Evolutionary conservation across 2,329 filamentous ascomycete species (phyloP), one percentile per base, ranked within the genome.

Genomic region (Chrysoporthe austroafricana): DNA sequence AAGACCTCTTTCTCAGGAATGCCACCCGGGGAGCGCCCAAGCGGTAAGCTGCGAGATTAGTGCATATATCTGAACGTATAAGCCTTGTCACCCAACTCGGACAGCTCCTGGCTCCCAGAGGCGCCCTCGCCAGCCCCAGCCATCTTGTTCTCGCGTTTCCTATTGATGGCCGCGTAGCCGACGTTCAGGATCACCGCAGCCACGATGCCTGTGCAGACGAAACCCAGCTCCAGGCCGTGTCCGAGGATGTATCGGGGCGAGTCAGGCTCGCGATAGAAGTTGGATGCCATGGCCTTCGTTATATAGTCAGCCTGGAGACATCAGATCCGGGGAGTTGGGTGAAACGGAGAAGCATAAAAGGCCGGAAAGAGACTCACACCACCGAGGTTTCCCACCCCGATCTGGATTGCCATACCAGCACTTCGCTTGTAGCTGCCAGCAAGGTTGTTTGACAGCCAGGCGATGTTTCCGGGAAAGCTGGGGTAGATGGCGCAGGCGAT

Each of bases 401-500:
- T 89, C 54, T 89, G 86, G 13, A 91, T 78, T 0, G 88, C 89
- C 84, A 90, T 90, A 1, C 88, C 88, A 0, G 83, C 85, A 9
- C 84, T 84, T 5, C 88, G 82, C 77, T 96, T 96, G 77, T 84
- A 84, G 58, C 79, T 82, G 0, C 83, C 83, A 65, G 94, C 88
- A 13, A 91, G 84, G 69, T 96, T 96, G 76, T 96, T 96, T 42
- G 87, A 86, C 0, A 89, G 81, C 93, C 93, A 96, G 0, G 90
- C 84, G 62, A 96, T 91, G 0, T 91, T 90, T 64, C 94, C 94
- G 0, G 92, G 82, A 67, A 96, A 91, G 39, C 88, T 89, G 0
- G 93, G 92, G 72, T 95, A 96, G 66, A 96, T 94, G 2, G 91
- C 91, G 67, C 92, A 85, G 0, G 92, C 90, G 0, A 88, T 90